These are phyloP conservation scores for Trichophyton simii DNA, from an alignment of 2,329 filamentous ascomycete genomes.

Conservation along the genomic window DNA sequence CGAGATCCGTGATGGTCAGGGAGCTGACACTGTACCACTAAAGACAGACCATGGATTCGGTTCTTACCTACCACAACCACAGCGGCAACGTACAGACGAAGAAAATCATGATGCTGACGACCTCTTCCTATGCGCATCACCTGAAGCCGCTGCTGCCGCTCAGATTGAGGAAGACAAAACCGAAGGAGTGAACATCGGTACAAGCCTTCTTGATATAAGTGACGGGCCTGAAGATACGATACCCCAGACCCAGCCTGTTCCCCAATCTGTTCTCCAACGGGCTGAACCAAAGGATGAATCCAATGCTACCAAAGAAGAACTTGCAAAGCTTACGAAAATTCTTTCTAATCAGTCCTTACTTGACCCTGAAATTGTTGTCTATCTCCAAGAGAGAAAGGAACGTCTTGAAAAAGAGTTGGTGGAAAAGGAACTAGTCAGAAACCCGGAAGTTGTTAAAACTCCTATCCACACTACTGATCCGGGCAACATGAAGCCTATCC, in stretches of 20 bases:
- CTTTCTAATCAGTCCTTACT: neutral
- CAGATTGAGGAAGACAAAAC: neutral
- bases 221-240: neutral
- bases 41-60: conserved; percentile 13
- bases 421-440: neutral
- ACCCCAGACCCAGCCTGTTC: neutral
- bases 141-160: neutral
- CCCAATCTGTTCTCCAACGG: neutral
- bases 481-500: neutral
- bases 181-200: neutral
- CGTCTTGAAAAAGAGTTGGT: neutral
- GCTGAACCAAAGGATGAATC: neutral
- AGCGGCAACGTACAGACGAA: neutral
- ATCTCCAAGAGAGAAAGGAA: neutral
- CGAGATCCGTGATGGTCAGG: conserved; percentile 2
- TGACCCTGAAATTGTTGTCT: neutral
- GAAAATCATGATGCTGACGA: neutral
- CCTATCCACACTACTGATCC: neutral
- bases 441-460: neutral
- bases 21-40: conserved; percentile 8
- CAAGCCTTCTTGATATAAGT: conserved; percentile 1
- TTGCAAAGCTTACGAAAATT: neutral
- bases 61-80: conserved; percentile 16
- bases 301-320: neutral
- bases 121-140: neutral